These are phyloP conservation scores for Heritiera fomes DNA, from an alignment of 345 rosid species.

Conservation along the genomic window DNA sequence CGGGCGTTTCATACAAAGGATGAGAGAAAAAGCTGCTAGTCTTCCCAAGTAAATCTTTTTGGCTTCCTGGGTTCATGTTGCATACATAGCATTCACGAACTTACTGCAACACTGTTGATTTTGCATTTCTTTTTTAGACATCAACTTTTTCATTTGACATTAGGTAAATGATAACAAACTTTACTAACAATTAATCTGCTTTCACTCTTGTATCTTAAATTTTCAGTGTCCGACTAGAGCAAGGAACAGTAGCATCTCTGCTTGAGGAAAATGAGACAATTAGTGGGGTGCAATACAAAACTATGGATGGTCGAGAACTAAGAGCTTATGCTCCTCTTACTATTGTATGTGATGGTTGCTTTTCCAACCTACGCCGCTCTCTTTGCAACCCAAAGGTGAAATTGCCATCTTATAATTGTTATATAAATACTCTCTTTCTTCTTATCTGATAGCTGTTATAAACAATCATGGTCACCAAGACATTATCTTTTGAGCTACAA, in stretches of 20 bases:
- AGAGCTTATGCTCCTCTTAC: conserved; percentile 52
- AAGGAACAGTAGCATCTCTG: conserved; percentile 52
- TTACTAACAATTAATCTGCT: neutral
- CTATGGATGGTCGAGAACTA: conserved; percentile 42
- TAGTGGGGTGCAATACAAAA: conserved; percentile 54
- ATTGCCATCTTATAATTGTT: neutral
- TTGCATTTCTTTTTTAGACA: too few relatives aligned
- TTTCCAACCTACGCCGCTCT: conserved; percentile 56
- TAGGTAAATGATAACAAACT: too few relatives aligned
- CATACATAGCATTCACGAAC: neutral
- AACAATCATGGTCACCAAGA: neutral
- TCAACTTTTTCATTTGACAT: neutral
- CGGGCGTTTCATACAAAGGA: conserved; percentile 52
- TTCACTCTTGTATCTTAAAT: neutral
- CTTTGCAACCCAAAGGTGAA: conserved; percentile 61
- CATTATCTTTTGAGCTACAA: neutral
- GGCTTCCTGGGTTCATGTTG: neutral
- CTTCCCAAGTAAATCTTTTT: conserved; percentile 39
- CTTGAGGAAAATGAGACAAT: conserved; percentile 48
- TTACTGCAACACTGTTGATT: neutral
- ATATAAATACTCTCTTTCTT: neutral
- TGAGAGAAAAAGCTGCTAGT: conserved; percentile 50
- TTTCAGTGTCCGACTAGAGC: conserved; percentile 45
- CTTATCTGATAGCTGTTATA: neutral
- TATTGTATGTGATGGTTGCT: conserved; percentile 61